Base-by-base conservation (phyloP, 2,329 filamentous ascomycete species). In the Lasiodiplodia sp. region DNA sequence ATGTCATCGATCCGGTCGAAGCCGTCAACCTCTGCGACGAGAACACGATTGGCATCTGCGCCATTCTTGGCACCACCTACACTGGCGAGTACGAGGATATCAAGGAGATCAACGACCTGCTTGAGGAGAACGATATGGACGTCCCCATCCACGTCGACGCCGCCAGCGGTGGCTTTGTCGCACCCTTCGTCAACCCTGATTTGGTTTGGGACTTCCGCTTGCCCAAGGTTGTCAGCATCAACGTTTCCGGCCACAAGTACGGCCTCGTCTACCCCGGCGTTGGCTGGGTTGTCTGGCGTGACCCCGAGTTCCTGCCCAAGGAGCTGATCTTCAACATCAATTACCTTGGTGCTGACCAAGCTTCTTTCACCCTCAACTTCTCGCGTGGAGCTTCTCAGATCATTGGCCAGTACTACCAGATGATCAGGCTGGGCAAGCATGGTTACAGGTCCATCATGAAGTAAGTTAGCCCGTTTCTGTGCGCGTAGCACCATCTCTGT, bases 241-340 rank as follows among this genome's bases (percentile, higher is more conserved):
- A 97, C 76, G 92, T 93, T 18, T 97, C 93, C 0, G 95, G 95
- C 21, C 95, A 97, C 86, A 97, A 97, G 49, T 69, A 66, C 21
- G 58, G 60, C 52, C 60, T 82, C 72, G 86, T 96, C 62, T 97
- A 97, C 78, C 94, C 94, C 0, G 94, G 95, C 79, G 92, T 98
- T 16, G 95, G 95, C 69, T 98, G 95, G 95, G 89, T 95, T 12
- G 85, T 97, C 72, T 97, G 94, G 94, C 89, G 94, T 58, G 88
- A 89, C 49, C 88, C 92, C 63, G 91, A 96, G 79, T 96, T 86
- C 81, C 87, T 97, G 2, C 95, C 95, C 8, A 87, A 95, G 77
- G 94, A 97, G 76, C 89, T 97, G 25, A 93, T 98, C 75, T 98
- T 98, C 88, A 97, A 97, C 86, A 97, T 98, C 87, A 97, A 97